Conservation (phyloP, 2,329 filamentous ascomycete species). For the Neonectria neomacrospora region DNA sequence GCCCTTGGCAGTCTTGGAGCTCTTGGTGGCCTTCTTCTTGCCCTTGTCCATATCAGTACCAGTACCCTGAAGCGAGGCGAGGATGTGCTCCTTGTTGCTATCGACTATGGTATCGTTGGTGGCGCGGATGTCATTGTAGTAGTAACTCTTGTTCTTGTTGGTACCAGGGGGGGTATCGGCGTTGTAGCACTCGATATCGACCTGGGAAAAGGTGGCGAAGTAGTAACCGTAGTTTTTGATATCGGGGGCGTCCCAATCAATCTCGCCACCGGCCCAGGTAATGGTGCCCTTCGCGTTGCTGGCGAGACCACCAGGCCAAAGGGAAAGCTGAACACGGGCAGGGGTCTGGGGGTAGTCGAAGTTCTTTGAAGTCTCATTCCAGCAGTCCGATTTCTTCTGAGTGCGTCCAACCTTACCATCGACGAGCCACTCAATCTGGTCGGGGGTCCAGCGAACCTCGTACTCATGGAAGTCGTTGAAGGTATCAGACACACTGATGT, state of each 20-base stretch:
- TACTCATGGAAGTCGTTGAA: slow-evolving; percentile 87
- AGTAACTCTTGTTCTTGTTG: slow-evolving; percentile 78
- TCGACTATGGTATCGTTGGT: slow-evolving; percentile 83
- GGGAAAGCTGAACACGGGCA: slow-evolving; percentile 87
- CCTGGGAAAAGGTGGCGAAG: slow-evolving; percentile 80
- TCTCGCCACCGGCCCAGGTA: slow-evolving; percentile 88
- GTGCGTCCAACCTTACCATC: slow-evolving; percentile 83
- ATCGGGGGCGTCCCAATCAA: slow-evolving; percentile 83
- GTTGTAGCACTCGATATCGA: slow-evolving; percentile 89
- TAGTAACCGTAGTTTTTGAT: slow-evolving; percentile 90
- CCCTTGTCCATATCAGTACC: slow-evolving; percentile 76
- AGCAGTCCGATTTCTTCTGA: slow-evolving; percentile 81
- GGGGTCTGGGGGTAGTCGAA: slow-evolving; percentile 94
- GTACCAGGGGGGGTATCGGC: slow-evolving; percentile 69
- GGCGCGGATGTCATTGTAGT: slow-evolving; percentile 72
- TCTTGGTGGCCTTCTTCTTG: slow-evolving; percentile 41
- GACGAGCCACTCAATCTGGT: slow-evolving; percentile 85
- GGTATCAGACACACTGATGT: slow-evolving; percentile 76
- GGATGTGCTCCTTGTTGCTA: slow-evolving; percentile 77
- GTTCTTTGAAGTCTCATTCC: slow-evolving; percentile 83
- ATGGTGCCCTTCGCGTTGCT: slow-evolving; percentile 86
- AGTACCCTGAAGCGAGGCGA: slow-evolving; percentile 83
- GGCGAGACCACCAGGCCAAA: slow-evolving; percentile 91
- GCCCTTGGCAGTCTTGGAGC: slow-evolving; percentile 24
- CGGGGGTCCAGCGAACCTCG: slow-evolving; percentile 91